phyloP scores from a whole-genome alignment of 768 basidiomycete species.

The Tremella fuciformis region DNA sequence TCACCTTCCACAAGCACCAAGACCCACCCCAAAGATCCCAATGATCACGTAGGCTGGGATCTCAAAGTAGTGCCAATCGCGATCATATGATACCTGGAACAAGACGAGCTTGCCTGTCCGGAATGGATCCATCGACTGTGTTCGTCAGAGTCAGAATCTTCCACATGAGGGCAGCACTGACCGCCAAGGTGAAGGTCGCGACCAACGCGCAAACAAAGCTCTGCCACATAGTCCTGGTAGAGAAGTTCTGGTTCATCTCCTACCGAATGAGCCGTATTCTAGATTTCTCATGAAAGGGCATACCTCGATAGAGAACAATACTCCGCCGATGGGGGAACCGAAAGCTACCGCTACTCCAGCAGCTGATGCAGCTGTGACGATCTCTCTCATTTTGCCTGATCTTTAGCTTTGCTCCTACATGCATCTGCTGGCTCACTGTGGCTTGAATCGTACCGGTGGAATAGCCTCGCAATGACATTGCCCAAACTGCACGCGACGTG shows the following conservation, averaged over 20 bases:
- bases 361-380: constrained; percentile 90
- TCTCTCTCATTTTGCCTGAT: constrained; percentile 66
- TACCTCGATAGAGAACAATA: constrained; percentile 95
- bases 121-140: constrained; percentile 94
- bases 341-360: constrained; percentile 98
- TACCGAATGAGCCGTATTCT: constrained; percentile 43
- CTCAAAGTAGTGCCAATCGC: constrained; percentile 99
- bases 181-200: constrained; percentile 91
- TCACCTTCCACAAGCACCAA: neutral
- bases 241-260: constrained; percentile 99
- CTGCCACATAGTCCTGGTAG: constrained; percentile 97
- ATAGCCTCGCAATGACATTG: constrained; percentile 78
- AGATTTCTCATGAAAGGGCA: constrained; percentile 2
- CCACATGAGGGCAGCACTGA: constrained; percentile 55
- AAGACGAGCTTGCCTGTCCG: constrained; percentile 95
- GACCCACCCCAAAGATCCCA: constrained; percentile 85
- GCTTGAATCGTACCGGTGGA: constrained; percentile 76
- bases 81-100: constrained; percentile 95
- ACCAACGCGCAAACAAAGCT: constrained; percentile 96
- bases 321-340: constrained; percentile 95
- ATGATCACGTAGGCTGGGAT: constrained; percentile 93
- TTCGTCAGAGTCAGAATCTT: neutral
- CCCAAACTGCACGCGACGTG: constrained; percentile 96
- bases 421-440: constrained; percentile 63
- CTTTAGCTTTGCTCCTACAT: constrained; percentile 15